These are phyloP conservation scores for Boletus bicolor DNA, from an alignment of 768 basidiomycete species.

Conservation along the genomic window DNA sequence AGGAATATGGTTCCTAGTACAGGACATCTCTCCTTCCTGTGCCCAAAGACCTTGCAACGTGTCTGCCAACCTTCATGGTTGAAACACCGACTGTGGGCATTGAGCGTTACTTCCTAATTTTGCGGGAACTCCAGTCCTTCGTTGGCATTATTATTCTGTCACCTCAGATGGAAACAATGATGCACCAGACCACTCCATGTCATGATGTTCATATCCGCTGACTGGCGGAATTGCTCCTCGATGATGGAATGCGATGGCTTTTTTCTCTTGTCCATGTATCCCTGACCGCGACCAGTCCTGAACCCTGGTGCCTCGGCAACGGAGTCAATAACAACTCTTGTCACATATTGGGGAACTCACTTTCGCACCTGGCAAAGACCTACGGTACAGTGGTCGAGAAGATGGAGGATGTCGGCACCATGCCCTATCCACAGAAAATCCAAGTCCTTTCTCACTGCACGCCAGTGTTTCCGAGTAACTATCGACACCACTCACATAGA, in stretches of 20 bases:
- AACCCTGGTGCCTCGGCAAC: background rate
- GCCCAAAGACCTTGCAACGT: background rate
- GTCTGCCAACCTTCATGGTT: background rate
- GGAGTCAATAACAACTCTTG: too few relatives aligned
- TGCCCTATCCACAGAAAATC: background rate
- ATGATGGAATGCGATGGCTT: background rate
- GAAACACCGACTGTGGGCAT: background rate
- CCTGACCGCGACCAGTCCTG: background rate
- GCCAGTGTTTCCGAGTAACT: background rate
- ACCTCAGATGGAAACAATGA: background rate
- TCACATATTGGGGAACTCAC: background rate
- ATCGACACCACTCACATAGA: background rate
- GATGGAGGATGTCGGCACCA: background rate
- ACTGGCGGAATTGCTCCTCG: background rate
- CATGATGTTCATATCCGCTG: background rate
- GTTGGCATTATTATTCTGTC: background rate
- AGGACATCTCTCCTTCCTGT: background rate
- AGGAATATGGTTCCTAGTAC: background rate
- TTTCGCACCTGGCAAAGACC: background rate
- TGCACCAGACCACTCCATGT: too few relatives aligned
- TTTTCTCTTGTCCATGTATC: background rate
- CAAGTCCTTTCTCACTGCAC: background rate
- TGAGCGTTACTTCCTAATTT: background rate
- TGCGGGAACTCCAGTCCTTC: background rate
- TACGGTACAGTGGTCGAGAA: background rate